Percentiles rank a stretch among this genome's conserved stretches.
phyloP scores from a whole-genome alignment of 2,329 filamentous ascomycete genomes.

The Chrysoporthe cubensis region DNA sequence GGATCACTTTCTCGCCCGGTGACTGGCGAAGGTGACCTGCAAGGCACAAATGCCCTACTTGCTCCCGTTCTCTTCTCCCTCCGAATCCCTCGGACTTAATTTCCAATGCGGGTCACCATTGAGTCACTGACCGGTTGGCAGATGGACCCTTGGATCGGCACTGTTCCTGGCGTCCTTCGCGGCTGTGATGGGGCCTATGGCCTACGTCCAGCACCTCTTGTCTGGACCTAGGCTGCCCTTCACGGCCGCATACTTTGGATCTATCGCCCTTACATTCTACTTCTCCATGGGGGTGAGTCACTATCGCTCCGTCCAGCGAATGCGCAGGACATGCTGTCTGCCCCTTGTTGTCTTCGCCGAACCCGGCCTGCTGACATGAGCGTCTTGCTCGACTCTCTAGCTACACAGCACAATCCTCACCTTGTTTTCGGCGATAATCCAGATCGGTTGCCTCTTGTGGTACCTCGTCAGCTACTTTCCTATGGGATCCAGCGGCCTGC shows the following conservation, averaged over 20 bases:
- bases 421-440: conserved; percentile 79
- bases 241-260: conserved; percentile 92
- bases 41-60: conserved; percentile 27
- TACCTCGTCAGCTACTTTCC: conserved; percentile 98
- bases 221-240: conserved; percentile 88
- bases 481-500: conserved; percentile 88
- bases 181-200: conserved; percentile 87
- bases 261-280: conserved; percentile 86
- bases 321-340: conserved; percentile 4
- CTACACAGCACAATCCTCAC: conserved; percentile 85
- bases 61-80: conserved; percentile 2
- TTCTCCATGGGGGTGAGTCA: conserved; percentile 87
- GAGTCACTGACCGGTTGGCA: conserved; percentile 44
- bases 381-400: conserved; percentile 49
- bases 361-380: conserved; percentile 26
- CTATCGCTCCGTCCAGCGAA: not conserved
- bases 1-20: conserved; percentile 29
- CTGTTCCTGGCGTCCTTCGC: conserved; percentile 93
- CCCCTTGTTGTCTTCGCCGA: not conserved
- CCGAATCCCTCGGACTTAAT: not conserved
- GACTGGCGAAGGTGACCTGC: conserved; percentile 34
- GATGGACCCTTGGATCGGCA: conserved; percentile 91
- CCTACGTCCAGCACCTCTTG: conserved; percentile 81
- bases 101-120: not conserved
- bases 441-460: conserved; percentile 84